Base-by-base conservation (phyloP, 148 eudicot genomes). In the Rhododendron kiyosumense region DNA sequence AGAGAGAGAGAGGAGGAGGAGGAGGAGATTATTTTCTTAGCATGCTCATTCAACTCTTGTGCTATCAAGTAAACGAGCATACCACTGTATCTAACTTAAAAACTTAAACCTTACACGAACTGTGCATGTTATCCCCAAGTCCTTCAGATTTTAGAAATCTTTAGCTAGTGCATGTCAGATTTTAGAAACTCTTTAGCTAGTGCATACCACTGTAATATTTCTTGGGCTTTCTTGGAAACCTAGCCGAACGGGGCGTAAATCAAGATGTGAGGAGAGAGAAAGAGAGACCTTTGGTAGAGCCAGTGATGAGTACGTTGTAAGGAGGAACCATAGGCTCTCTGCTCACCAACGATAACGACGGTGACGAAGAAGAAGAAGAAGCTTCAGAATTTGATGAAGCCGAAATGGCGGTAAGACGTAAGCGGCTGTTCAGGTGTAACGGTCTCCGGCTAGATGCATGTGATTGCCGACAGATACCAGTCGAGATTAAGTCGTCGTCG, bases 291-390 rank as follows among this genome's bases (percentile, higher is more conserved):
- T 93, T 96, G 28, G 95, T 87, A 12, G 98, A 93, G 63, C 99
- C 99, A 76, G 98, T 96, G 85, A 96, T 96, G 85, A 96, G 87
- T 52, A 96, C 95, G 78, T 94, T 94, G 85, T 92, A 94, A 85
- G 99, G 98, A 83, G 98, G 96, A 76, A 76, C 83, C 96, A 93
- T 96, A 45, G 94, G 88, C 83, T 92, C 91, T 83, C 74, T 86
- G 81, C 71, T 79, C 43, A 45, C 74, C 36, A 86, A 73, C 75
- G 86, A 86, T 67, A 76, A 61, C 81, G 87, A 36, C 9, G 65
- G 14, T 0, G 59, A 30, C 13, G 85, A 54, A n/a, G 79, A 10
- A 83, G 88, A 51, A 52, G 84, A 80, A 67, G 54, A 18, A 10
- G 18, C 17, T 43, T 52, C 15, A 5, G 38, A 30, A 41, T 14